Conservation (phyloP, 768 basidiomycete species). For the Termitomyces sp. region DNA sequence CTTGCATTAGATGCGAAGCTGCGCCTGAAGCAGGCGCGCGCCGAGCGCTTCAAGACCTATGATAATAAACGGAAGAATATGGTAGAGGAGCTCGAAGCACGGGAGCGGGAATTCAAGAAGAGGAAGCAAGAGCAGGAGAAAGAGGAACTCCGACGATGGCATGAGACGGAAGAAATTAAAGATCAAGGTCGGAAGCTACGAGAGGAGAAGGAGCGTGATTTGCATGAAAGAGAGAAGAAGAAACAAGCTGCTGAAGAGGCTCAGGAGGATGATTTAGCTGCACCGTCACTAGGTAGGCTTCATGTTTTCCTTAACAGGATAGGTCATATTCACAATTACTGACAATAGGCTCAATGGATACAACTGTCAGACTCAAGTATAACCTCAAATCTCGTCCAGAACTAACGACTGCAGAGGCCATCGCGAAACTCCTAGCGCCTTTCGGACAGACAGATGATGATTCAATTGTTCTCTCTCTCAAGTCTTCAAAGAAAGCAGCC, state of each 20-base stretch:
- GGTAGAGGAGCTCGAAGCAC: conserved; percentile 73
- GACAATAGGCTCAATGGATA: conserved; percentile 57
- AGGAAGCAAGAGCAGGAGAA: conserved; percentile 56
- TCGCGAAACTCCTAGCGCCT: conserved; percentile 46
- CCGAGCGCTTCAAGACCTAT: conserved; percentile 63
- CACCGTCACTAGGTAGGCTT: conserved; percentile 50
- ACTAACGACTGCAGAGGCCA: conserved; percentile 45
- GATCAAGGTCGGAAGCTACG: conserved; percentile 66
- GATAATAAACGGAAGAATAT: conserved; percentile 71
- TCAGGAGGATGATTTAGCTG: conserved; percentile 37
- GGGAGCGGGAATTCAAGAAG: conserved; percentile 76
- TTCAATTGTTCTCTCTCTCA: conserved; percentile 66
- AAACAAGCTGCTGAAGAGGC: conserved; percentile 25
- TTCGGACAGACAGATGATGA: conserved; percentile 63
- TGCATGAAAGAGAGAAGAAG: conserved; percentile 41
- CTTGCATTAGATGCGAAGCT: conserved; percentile 77
- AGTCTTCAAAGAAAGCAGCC: conserved; percentile 49
- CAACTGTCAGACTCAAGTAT: conserved; percentile 73
- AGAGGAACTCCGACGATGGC: conserved; percentile 47
- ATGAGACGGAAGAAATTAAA: conserved; percentile 68
- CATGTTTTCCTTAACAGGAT: conserved; percentile 2
- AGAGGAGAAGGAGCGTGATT: conserved; percentile 59
- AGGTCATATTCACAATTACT: neutral
- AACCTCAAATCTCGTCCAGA: conserved; percentile 49
- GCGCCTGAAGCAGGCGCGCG: conserved; percentile 63